phyloP scores from a whole-genome alignment of 768 basidiomycete genomes.

The Rhizopogon roseolus region DNA sequence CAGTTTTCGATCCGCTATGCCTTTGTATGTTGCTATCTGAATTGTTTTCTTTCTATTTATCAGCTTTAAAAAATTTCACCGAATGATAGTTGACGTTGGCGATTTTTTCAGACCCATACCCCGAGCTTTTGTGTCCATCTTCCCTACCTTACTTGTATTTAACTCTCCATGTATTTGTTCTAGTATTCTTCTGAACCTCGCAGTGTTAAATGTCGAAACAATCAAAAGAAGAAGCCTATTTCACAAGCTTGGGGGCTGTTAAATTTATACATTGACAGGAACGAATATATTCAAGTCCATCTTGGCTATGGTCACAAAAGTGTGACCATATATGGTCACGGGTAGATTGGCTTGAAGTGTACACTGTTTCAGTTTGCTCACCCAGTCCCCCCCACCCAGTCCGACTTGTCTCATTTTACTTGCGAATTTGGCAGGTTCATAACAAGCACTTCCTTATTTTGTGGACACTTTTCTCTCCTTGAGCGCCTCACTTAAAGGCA shows the following conservation, averaged over 20 bases:
- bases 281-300: too few species aligned
- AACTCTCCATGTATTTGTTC: slow-evolving; percentile 19
- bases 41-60: slow-evolving; percentile 7
- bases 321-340: background rate
- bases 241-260: too few species aligned
- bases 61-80: slow-evolving; percentile 3
- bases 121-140: slow-evolving; percentile 6
- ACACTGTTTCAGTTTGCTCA: background rate
- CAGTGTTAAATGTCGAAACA: too few species aligned
- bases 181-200: too few species aligned
- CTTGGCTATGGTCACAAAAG: background rate
- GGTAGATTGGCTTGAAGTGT: too few species aligned
- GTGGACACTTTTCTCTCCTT: slow-evolving; percentile 1
- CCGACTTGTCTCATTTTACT: slow-evolving; percentile 1
- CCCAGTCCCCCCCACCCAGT: background rate
- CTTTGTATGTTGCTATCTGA: slow-evolving; percentile 2
- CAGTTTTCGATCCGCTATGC: slow-evolving; percentile 1
- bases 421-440: slow-evolving; percentile 11
- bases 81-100: slow-evolving; percentile 4
- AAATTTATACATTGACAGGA: too few species aligned
- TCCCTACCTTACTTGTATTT: slow-evolving; percentile 30
- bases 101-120: slow-evolving; percentile 1
- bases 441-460: slow-evolving; percentile 10
- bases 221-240: too few species aligned
- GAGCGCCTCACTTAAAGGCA: background rate